Evolutionary conservation across 352 stramenopile genomes (phyloP), one percentile per base, ranked within the genome.

Genomic region (Pythium brassicae): DNA sequence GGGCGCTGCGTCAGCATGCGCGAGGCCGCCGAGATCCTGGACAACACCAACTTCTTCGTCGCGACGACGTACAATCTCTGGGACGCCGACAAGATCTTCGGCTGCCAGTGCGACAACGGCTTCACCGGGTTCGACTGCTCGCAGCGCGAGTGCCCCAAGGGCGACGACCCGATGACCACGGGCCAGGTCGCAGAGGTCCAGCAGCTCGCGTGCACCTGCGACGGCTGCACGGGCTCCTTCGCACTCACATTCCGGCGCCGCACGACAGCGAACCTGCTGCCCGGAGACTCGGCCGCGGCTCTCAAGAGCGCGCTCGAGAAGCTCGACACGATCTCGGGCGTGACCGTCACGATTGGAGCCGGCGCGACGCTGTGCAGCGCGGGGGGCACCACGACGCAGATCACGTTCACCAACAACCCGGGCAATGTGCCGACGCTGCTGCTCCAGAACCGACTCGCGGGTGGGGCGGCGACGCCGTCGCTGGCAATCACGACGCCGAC

Each of bases 11-110:
- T 91, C 23, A 86, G 72, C 44, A 86, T 89, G 72, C 78, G 72
- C n/a, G 78, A 89, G 23, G 76, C 78, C 22, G 80, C 74, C 12
- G 27, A 34, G 25, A 59, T 88, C 35, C 65, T 81, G 22, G 81
- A 91, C 55, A 69, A 78, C 57, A 84, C 69, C 51, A 86, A 88
- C 56, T 91, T 89, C 52, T 82, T 85, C 39, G 64, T 70, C 35
- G 44, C 56, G 10, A 87, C 79, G 22, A 84, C 68, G n/a, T 86
- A 89, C 64, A 55, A 52, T 3, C 50, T 78, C 15, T 92, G 79
- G 79, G 83, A 92, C 53, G 78, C 79, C 45, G 74, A 92, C 60
- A 89, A 89, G 61, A 79, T 88, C 53, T 84, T 78, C 55, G 83
- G 83, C 6, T 90, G 83, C 63, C 76, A 89, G 51, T 92, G 83